Base-by-base conservation (phyloP, 495 filamentous ascomycete genomes). In the Neurospora sp. region DNA sequence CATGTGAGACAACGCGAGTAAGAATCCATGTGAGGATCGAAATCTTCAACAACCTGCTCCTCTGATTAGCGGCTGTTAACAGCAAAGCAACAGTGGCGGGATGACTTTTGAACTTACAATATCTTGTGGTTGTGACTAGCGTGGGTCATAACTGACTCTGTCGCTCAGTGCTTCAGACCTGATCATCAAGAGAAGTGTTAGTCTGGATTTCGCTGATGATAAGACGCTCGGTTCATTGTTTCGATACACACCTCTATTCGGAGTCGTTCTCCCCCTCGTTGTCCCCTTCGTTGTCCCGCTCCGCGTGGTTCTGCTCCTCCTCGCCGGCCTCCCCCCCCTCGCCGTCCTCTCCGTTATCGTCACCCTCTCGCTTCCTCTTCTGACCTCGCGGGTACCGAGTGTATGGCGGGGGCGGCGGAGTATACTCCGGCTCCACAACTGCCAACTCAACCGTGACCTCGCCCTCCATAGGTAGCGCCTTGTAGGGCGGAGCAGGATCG, bases 271-370 rank as follows among this genome's bases (percentile, higher is more conserved):
- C 18, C 7, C 9, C 41, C 2, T n/a, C 41, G 8, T 8, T 6
- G 16, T 18, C 1, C 41, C 8, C 2, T 4, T 22, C 44, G 3
- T 10, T 3, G 8, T 9, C 0, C 0, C 0, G 2, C 1, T 12
- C n/a, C n/a, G 22, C 9, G 8, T 9, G 1, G 14, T 7, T 18
- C 6, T 42, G 16, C 45, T 12, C n/a, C 9, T 5, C 8, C 0
- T 47, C 1, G 3, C 22, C 8, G 1, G 12, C n/a, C n/a, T 22
- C n/a, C 8, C 8, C n/a, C 9, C 22, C 4, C n/a, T 53, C 9
- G 1, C 1, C 9, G 1, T 12, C 9, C 2, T 12, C 9, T 2
- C 8, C 42, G 7, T n/a, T 3, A 18, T n/a, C 0, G 3, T 22
- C 9, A 9, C 12, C n/a, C 9, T 53, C 45, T 10, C 20, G 12